Evolutionary conservation across 495 filamentous ascomycete genomes (phyloP).

Genomic region (Xylaria bambusicola): DNA sequence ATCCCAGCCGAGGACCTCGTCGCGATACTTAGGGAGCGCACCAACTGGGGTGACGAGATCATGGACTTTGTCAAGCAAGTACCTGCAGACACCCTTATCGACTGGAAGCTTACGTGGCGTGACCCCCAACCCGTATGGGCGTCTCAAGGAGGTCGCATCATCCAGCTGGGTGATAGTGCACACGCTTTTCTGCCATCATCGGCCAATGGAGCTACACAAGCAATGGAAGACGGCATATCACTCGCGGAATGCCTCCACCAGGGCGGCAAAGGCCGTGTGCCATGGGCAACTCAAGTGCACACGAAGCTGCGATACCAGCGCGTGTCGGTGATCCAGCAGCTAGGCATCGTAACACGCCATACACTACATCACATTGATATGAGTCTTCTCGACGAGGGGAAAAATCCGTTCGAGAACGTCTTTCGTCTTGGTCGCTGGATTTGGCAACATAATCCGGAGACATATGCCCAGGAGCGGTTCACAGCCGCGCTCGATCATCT

Average conservation of each 20-base stretch:
- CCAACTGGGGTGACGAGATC: slow-evolving; percentile 62
- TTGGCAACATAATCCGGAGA: slow-evolving; percentile 47
- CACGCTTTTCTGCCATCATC: slow-evolving; percentile 68
- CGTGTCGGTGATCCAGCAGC: slow-evolving; percentile 46
- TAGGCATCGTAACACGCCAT: slow-evolving; percentile 47
- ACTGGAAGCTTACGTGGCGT: slow-evolving; percentile 66
- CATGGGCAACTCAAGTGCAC: slow-evolving; percentile 40
- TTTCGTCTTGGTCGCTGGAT: slow-evolving; percentile 47
- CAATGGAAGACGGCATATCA: slow-evolving; percentile 66
- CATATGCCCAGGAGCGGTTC: slow-evolving; percentile 49
- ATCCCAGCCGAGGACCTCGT: slow-evolving; percentile 53
- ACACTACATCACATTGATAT: slow-evolving; percentile 42
- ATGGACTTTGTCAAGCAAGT: slow-evolving; percentile 53
- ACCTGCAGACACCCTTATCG: slow-evolving; percentile 54
- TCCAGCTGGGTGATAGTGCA: slow-evolving; percentile 63
- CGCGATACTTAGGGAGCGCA: slow-evolving; percentile 29
- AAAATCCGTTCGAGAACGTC: slow-evolving; percentile 36
- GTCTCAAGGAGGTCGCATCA: slow-evolving; percentile 52
- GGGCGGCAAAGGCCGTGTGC: slow-evolving; percentile 37
- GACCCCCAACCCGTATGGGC: slow-evolving; percentile 64
- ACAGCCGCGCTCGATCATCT: slow-evolving; percentile 31
- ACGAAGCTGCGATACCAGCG: slow-evolving; percentile 44
- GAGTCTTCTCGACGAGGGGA: slow-evolving; percentile 14
- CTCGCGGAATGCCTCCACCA: slow-evolving; percentile 58
- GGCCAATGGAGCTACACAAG: slow-evolving; percentile 63